Conservation (phyloP, 345 rosid genomes). For the Trapa incisa region DNA sequence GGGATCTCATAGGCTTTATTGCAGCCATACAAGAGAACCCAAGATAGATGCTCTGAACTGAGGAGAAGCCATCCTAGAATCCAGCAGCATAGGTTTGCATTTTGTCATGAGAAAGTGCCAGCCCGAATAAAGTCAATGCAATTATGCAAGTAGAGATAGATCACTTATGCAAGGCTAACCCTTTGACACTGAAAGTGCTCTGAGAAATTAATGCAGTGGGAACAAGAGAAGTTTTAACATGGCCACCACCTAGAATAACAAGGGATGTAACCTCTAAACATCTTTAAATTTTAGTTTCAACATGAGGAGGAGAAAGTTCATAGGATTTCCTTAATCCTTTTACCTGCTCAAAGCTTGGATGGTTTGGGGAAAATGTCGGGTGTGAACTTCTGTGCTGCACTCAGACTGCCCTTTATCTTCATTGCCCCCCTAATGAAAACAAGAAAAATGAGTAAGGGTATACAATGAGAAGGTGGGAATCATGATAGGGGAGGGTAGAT, state of each 20-base stretch:
- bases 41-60: too few relatives aligned
- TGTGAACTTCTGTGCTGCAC: slow-evolving; percentile 89
- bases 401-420: slow-evolving; percentile 93
- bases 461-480: neutral
- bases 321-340: neutral
- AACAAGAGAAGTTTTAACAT: neutral
- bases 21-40: too few relatives aligned
- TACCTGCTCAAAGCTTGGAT: slow-evolving; percentile 55
- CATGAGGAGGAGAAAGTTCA: neutral
- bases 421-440: slow-evolving; percentile 60
- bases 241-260: neutral
- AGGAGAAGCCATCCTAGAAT: too few relatives aligned
- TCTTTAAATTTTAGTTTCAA: neutral
- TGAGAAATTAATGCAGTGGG: neutral
- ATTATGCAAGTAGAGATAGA: neutral
- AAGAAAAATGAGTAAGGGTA: neutral
- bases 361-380: slow-evolving; percentile 98
- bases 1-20: too few relatives aligned
- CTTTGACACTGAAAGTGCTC: neutral
- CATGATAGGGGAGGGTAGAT: neutral
- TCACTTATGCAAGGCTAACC: neutral
- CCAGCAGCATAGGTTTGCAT: too few relatives aligned
- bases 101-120: neutral
- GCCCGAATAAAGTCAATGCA: neutral
- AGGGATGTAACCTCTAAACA: neutral